Base-by-base conservation (phyloP, 805 yeast genomes). In the Saccharomycopsis capsularis region DNA sequence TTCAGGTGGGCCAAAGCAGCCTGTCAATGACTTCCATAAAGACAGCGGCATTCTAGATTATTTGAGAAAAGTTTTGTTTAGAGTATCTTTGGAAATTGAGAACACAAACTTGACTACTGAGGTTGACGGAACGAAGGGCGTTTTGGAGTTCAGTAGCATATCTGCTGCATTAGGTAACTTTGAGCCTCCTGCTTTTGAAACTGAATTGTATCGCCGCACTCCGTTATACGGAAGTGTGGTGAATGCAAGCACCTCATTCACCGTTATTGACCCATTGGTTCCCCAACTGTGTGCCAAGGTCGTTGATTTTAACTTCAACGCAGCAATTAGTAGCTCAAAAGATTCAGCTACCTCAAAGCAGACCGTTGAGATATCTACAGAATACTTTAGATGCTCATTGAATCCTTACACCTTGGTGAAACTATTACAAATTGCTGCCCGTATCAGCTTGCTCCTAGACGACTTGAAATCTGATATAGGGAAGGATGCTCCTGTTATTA, bases 321-420 rank as follows among this genome's bases (percentile, higher is more conserved):
- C 76, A 44, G 68, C 68, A 57, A 56, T 79, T 13, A 53, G 64
- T n/a, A 73, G 76, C 36, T 62, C 68, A 1, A 68, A 59, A 5
- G 65, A 60, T 9, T 9, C 7, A 9, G 36, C 40, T 6, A 34
- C 29, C 25, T 9, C 11, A 5, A 50, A 42, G 29, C 38, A 38
- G 35, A 35, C 29, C 15, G 37, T 48, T 15, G 51, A 48, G 39
- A 29, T 48, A 9, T 79, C 74, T 46, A 79, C 86, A 2, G 72
- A 77, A 3, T 74, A 75, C 57, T 77, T 78, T 45, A 69, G 89
- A 38, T 55, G 82, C 3, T 76, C 80, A 51, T 59, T 83, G 32
- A 77, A 79, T 46, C 79, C 87, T 0, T 65, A 67, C 6, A 68
- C 76, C 0, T 52, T 79, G 4, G 65, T 74, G 5, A 66, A 67